A percentile compares a stretch with the other conserved stretches of the same genome.
Conservation (phyloP, 495 filamentous ascomycete species). For the Annulohypoxylon moriforme region DNA sequence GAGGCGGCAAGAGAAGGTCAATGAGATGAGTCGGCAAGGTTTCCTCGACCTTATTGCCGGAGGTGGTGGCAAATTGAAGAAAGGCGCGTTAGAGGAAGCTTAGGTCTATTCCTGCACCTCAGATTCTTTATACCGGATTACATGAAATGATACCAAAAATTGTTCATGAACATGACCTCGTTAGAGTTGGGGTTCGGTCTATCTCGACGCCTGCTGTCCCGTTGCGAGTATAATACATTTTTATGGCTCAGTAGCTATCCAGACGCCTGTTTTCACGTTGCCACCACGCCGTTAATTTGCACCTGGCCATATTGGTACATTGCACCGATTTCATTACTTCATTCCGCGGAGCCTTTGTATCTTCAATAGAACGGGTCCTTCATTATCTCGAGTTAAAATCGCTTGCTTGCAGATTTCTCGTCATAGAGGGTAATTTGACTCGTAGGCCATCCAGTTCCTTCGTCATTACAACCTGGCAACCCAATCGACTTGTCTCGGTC, state of each 20-base stretch:
- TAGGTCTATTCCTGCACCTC: constrained; percentile 24
- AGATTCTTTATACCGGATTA: not conserved
- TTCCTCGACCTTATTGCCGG: constrained; percentile 92
- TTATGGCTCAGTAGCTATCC: constrained; percentile 15
- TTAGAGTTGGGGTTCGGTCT: constrained; percentile 40
- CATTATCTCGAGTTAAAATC: constrained; percentile 74
- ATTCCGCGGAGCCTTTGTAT: constrained; percentile 45
- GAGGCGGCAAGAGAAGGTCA: constrained; percentile 82
- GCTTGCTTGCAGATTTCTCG: constrained; percentile 93
- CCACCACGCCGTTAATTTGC: constrained; percentile 7
- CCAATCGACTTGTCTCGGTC: constrained; percentile 94
- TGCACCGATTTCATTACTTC: constrained; percentile 18
- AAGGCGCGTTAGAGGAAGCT: constrained; percentile 64
- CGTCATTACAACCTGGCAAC: constrained; percentile 93
- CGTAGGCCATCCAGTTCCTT: constrained; percentile 87
- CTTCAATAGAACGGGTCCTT: constrained; percentile 38
- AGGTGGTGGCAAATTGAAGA: constrained; percentile 64
- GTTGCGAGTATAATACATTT: constrained; percentile 39
- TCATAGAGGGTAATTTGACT: constrained; percentile 90
- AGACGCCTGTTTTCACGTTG: constrained; percentile 22
- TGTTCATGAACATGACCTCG: constrained; percentile 40
- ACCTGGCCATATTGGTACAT: constrained; percentile 28
- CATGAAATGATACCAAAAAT: constrained; percentile 39
- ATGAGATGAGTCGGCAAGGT: constrained; percentile 95
- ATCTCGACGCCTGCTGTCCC: constrained; percentile 27